phyloP scores from a whole-genome alignment of 2,329 filamentous ascomycete genomes.

The Pseudopyricularia cyperi region DNA sequence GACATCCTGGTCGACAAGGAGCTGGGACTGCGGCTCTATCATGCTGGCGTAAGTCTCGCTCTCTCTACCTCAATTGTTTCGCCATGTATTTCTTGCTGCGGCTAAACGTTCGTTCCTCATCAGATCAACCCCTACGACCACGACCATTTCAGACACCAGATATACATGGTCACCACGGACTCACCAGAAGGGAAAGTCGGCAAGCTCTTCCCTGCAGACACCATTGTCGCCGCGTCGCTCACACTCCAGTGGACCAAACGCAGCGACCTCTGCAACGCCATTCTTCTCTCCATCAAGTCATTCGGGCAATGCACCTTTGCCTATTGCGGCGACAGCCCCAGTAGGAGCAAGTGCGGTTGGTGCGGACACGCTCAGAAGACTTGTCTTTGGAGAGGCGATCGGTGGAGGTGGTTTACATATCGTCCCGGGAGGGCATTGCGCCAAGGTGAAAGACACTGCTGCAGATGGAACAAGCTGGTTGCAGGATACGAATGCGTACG shows the following conservation, averaged over 20 bases:
- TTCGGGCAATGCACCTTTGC: conserved; percentile 3
- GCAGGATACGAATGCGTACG: conserved; percentile 1
- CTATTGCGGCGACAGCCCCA: conserved; percentile 1
- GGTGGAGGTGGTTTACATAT: conserved; percentile 1
- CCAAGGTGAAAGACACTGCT: conserved; percentile 2
- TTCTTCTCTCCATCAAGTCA: conserved; percentile 3
- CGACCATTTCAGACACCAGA: conserved; percentile 3
- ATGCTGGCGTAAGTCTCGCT: background rate
- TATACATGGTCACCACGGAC: background rate
- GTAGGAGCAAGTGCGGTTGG: conserved; percentile 2
- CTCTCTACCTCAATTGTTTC: background rate
- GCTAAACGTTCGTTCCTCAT: background rate
- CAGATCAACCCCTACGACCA: conserved; percentile 3
- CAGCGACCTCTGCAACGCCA: conserved; percentile 2
- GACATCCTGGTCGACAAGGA: conserved; percentile 1
- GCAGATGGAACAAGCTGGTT: background rate
- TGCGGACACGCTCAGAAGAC: conserved; percentile 1
- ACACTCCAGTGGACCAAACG: conserved; percentile 2
- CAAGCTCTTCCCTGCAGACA: background rate
- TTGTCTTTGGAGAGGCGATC: background rate
- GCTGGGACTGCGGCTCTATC: conserved; percentile 1
- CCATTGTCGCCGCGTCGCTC: background rate
- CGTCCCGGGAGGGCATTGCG: background rate
- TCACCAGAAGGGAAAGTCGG: background rate
- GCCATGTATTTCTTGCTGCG: background rate